Conservation (phyloP, 306 rosid genomes). For the barrel medic (Medicago truncatula) region DNA sequence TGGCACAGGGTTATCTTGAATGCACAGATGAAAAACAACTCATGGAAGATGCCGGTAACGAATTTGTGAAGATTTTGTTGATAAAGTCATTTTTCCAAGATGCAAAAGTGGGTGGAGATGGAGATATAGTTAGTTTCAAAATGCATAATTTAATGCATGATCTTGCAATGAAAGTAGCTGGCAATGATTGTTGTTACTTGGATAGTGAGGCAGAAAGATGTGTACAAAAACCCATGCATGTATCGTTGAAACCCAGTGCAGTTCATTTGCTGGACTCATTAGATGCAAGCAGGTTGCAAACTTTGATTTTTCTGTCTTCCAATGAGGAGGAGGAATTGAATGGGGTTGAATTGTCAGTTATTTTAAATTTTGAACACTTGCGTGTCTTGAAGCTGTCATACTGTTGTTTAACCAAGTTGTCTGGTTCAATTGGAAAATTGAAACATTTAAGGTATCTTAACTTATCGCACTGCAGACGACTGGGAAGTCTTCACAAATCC, state of each 20-base stretch:
- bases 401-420: neutral
- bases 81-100: conserved; percentile 17
- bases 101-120: neutral
- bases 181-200: neutral
- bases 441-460: conserved; percentile 14
- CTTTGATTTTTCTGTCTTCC: neutral
- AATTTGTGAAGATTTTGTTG: conserved; percentile 10
- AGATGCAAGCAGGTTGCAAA: neutral
- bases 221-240: neutral
- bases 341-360: neutral
- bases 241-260: neutral
- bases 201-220: neutral
- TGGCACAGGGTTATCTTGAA: conserved; percentile 38
- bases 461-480: neutral
- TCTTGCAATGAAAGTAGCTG: neutral
- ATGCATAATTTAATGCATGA: conserved; percentile 1
- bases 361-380: neutral
- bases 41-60: conserved; percentile 1
- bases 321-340: neutral
- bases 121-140: neutral
- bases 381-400: conserved; percentile 1
- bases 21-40: neutral
- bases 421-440: neutral
- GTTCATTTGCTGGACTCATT: neutral
- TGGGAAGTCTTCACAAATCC: neutral